A percentile compares a stretch with the other conserved stretches of the same genome.
Evolutionary conservation across 805 yeast genomes (phyloP).

Genomic region (Saturnispora saitoi): DNA sequence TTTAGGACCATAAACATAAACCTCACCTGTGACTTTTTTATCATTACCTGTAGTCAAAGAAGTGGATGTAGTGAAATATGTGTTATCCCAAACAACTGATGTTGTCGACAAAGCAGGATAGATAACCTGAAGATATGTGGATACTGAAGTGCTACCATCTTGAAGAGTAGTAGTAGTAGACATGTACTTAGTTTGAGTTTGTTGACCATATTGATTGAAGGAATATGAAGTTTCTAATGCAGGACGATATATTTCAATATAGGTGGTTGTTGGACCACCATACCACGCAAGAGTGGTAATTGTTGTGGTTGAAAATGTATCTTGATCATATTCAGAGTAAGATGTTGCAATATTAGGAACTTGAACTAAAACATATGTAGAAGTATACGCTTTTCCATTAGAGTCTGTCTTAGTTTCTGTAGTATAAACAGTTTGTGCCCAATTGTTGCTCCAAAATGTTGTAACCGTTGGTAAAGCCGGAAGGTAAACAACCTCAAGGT

Average conservation of each 20-base stretch:
- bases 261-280: not conserved
- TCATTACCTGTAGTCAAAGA: not conserved
- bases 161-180: not conserved
- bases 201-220: not conserved
- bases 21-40: not conserved
- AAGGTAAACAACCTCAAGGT: not conserved
- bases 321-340: not conserved
- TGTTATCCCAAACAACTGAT: not conserved
- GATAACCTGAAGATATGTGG: not conserved
- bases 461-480: conserved; percentile 5
- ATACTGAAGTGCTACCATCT: not conserved
- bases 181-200: not conserved
- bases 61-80: not conserved
- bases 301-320: not conserved
- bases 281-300: not conserved
- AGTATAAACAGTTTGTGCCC: not conserved
- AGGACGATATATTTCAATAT: conserved; percentile 4
- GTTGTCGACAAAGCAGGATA: conserved; percentile 4
- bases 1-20: conserved; percentile 5
- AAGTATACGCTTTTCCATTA: not conserved
- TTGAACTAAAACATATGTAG: not conserved
- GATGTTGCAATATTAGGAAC: conserved; percentile 1
- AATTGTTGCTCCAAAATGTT: not conserved
- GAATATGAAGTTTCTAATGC: not conserved
- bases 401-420: not conserved